A percentile compares a stretch with the other conserved stretches of the same genome.
These are phyloP conservation scores for Afroboletus lepidellus DNA, from an alignment of 1,284 basidiomycete species.

Conservation along the genomic window DNA sequence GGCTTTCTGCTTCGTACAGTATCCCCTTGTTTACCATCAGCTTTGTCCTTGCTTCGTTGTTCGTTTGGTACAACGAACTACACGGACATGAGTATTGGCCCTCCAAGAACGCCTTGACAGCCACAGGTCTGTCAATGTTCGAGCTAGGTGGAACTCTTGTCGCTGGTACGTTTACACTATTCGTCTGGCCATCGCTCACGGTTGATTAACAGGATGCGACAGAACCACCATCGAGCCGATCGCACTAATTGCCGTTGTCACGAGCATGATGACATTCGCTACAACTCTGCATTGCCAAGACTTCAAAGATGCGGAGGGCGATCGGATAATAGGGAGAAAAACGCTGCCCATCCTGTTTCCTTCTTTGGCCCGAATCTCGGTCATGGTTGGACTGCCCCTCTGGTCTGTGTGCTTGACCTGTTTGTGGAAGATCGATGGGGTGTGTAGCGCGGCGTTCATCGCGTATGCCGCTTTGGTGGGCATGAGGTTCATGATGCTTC, in stretches of 20 bases:
- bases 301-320: slow-evolving; percentile 41
- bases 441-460: slow-evolving; percentile 30
- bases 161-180: slow-evolving; percentile 19
- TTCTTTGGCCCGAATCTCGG: slow-evolving; percentile 27
- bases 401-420: slow-evolving; percentile 32
- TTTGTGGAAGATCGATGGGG: slow-evolving; percentile 26
- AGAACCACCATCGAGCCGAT: slow-evolving; percentile 25
- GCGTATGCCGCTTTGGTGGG: slow-evolving; percentile 33
- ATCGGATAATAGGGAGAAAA: slow-evolving; percentile 33
- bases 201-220: slow-evolving; percentile 23
- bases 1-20: slow-evolving; percentile 36
- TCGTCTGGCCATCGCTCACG: background rate
- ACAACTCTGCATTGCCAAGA: slow-evolving; percentile 44
- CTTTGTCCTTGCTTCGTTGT: slow-evolving; percentile 28
- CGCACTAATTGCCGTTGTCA: slow-evolving; percentile 25
- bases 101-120: slow-evolving; percentile 34
- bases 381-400: slow-evolving; percentile 29
- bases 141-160: slow-evolving; percentile 33
- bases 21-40: slow-evolving; percentile 34
- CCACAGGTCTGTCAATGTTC: slow-evolving; percentile 35
- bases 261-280: slow-evolving; percentile 28
- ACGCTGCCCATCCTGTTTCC: slow-evolving; percentile 40
- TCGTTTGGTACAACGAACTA: slow-evolving; percentile 40
- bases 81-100: slow-evolving; percentile 32
- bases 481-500: slow-evolving; percentile 28